These are phyloP conservation scores for Aspergillus cavernicola DNA, from an alignment of 495 filamentous ascomycete species.

Conservation along the genomic window DNA sequence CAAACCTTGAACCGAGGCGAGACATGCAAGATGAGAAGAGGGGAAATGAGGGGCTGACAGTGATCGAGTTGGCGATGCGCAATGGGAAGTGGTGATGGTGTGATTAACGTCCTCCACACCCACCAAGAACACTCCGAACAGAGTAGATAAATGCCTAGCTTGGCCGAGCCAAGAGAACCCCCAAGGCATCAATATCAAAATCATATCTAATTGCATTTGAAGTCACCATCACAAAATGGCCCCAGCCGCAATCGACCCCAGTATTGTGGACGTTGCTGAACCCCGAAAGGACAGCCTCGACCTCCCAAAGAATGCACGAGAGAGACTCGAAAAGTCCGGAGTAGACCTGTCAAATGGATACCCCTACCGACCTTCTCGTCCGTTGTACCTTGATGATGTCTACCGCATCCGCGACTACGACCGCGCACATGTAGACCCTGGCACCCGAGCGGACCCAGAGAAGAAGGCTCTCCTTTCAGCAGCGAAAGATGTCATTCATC, in stretches of 20 bases:
- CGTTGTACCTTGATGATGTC: constrained; percentile 64
- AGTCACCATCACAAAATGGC: constrained; percentile 32
- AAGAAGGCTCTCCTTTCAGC: constrained; percentile 63
- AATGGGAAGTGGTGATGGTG: constrained; percentile 31
- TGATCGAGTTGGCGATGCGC: constrained; percentile 6
- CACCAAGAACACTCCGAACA: constrained; percentile 14
- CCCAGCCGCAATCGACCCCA: constrained; percentile 51
- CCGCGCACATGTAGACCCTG: constrained; percentile 56
- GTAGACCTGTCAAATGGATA: constrained; percentile 64
- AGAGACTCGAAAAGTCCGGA: constrained; percentile 58
- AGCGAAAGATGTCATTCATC: constrained; percentile 60
- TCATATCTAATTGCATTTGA: too few relatives aligned
- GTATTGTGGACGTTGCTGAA: constrained; percentile 56
- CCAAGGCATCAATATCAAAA: too few relatives aligned
- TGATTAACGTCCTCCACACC: constrained; percentile 25
- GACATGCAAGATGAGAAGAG: neutral
- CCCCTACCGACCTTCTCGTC: constrained; percentile 61
- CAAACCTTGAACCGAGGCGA: too few relatives aligned
- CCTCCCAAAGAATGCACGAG: constrained; percentile 50
- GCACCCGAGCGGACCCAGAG: constrained; percentile 60
- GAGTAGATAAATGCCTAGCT: neutral
- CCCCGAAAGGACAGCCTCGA: constrained; percentile 60
- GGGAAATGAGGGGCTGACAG: neutral
- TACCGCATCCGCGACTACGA: constrained; percentile 58
- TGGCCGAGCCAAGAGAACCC: too few relatives aligned